Evolutionary conservation across 371 early-diverging fungal species (phyloP), one percentile per base, ranked within the genome.

Genomic region (Furculomyces boomerangus): DNA sequence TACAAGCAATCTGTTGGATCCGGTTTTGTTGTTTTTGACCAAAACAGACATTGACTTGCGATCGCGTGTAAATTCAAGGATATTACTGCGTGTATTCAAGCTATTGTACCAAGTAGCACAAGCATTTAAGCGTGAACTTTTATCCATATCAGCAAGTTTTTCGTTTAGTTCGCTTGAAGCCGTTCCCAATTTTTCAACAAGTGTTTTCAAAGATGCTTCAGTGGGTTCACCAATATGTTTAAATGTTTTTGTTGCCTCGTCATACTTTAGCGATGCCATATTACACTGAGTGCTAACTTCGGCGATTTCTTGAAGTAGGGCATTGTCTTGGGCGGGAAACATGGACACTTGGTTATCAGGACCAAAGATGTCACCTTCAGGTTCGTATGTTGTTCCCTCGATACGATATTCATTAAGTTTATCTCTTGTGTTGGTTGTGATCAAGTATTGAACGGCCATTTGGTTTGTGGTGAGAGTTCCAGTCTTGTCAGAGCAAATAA

Each of bases 11-110:
- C 65, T 60, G 30, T 65, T 59, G 31, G 51, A 48, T 54, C 73
- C 51, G 43, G 58, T 28, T 54, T 60, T 55, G 20, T 63, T 50
- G 53, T 66, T 61, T 53, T 24, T 54, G 45, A 60, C 64, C 31
- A 92, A 56, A 24, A 95, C 93, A 39, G 89, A 86, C 93, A 95
- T 95, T 40, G 89, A 87, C 74, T 96, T 96, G 64, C 97, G 81
- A 61, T 92, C 91, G 54, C 97, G 85, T 25, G 91, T 81, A 60
- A 96, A 96, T 67, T 96, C 97, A 41, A 93, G 75, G 3, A 89
- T 88, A 30, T 79, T 76, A 3, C 70, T 53, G 31, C 83, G 75
- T 29, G 68, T 61, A 61, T 58, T 76, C 24, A 72, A 62, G 13
- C 62, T 54, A 30, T 70, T 74, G 56, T 78, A 72, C 60, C 77